Conservation (phyloP, 1,284 basidiomycete species). For the Sanguinoderma infundibulare region DNA sequence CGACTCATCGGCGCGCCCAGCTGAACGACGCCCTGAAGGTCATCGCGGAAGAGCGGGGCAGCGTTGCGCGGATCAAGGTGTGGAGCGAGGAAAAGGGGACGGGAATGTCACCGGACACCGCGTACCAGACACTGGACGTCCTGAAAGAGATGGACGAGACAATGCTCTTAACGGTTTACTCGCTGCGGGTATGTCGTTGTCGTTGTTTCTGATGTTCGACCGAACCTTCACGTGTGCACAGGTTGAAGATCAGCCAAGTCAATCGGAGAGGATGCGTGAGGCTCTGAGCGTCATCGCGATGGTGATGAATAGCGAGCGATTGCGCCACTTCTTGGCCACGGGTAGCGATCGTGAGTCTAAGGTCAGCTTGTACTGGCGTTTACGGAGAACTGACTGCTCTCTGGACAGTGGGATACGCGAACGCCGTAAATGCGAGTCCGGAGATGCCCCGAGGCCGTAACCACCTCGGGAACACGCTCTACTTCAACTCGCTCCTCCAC, state of each 20-base stretch:
- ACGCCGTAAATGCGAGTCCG: slow-evolving; percentile 49
- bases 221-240: slow-evolving; percentile 31
- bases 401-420: slow-evolving; percentile 60
- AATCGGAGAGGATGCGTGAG: slow-evolving; percentile 67
- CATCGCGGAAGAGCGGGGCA: slow-evolving; percentile 64
- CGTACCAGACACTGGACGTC: slow-evolving; percentile 76
- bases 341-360: slow-evolving; percentile 77
- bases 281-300: slow-evolving; percentile 73
- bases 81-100: slow-evolving; percentile 60
- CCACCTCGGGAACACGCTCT: slow-evolving; percentile 94
- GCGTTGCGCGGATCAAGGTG: slow-evolving; percentile 47
- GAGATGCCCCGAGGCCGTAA: slow-evolving; percentile 88
- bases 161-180: slow-evolving; percentile 75
- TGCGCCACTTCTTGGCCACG: slow-evolving; percentile 68
- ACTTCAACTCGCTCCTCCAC: slow-evolving; percentile 87
- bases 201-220: slow-evolving; percentile 8
- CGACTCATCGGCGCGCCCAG: slow-evolving; percentile 45
- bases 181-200: slow-evolving; percentile 64
- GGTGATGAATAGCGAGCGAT: slow-evolving; percentile 69
- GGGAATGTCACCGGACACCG: slow-evolving; percentile 71
- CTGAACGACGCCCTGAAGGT: slow-evolving; percentile 69
- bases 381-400: neutral
- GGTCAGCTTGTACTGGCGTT: neutral
- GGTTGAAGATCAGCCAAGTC: slow-evolving; percentile 72
- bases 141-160: slow-evolving; percentile 74